Base-by-base conservation (phyloP, 306 rosid genomes). In the Quercus bicolor region DNA sequence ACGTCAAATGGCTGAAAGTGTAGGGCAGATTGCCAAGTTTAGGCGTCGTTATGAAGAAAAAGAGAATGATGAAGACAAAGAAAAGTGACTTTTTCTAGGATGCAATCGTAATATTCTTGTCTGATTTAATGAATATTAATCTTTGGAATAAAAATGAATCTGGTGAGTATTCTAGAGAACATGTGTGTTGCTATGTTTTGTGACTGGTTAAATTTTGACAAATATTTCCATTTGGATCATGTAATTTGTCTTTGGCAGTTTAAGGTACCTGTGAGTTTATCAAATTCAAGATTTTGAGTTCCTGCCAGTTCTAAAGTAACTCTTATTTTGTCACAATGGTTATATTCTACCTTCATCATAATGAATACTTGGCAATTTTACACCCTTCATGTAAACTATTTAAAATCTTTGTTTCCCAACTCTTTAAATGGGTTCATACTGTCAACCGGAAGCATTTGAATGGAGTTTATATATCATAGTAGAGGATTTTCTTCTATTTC, bases 1-100 rank as follows among this genome's bases (percentile, higher is more conserved):
- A 80, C 97, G 94, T 43, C 97, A 93, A 80, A 86, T 91, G 96
- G 94, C 94, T 1, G 96, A 91, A 88, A 90, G 92, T 84, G 66
- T 90, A 4, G 94, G 98, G 55, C 97, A 88, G 87, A 82, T 91
- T 82, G 98, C 99, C 79, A 93, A 90, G 89, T 95, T 95, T 84
- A 90, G 56, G 82, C 94, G 97, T 64, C 96, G 96, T 23, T 93
- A 86, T 19, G 98, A 85, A 72, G 72, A 74, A 40, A 83, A 83
- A 72, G 82, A 61, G 68, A 80, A 15, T 48, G 51, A 55, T 21
- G 89, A 68, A 7, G 87, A 65, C 28, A 53, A 62, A 34, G 84
- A 82, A 66, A 89, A 80, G 40, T 90, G 85, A 92, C 1, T 69
- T 28, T 57, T n/a, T 64, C 28, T 62, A 54, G 71, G 28, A 19